A percentile compares a stretch with the other conserved stretches of the same genome.
Conservation (phyloP, 2,329 filamentous ascomycete genomes). For the Fusarium tricinctum region DNA sequence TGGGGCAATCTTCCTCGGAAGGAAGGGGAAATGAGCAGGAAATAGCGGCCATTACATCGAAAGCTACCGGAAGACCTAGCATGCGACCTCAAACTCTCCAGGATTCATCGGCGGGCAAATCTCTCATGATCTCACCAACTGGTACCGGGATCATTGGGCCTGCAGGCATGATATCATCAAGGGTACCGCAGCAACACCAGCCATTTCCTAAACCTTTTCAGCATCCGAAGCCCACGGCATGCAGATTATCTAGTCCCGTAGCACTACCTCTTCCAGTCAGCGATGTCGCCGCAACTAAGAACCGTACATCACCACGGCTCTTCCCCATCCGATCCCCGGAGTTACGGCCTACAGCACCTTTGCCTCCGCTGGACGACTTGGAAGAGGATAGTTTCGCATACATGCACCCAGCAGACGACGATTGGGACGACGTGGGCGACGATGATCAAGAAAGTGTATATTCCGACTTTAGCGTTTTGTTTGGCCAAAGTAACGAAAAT, state of each 20-base stretch:
- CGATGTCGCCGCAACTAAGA: conserved; percentile 47
- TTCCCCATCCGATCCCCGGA: conserved; percentile 56
- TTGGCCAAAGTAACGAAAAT: conserved; percentile 55
- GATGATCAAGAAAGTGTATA: conserved; percentile 67
- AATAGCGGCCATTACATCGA: conserved; percentile 38
- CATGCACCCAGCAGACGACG: conserved; percentile 62
- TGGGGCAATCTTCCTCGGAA: conserved; percentile 50
- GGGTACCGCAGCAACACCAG: conserved; percentile 15
- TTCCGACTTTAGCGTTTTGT: conserved; percentile 67
- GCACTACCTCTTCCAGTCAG: conserved; percentile 50
- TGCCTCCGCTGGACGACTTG: conserved; percentile 51
- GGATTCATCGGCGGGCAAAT: conserved; percentile 40
- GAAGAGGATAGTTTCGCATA: conserved; percentile 65
- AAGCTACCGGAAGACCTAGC: conserved; percentile 36
- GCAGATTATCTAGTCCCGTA: conserved; percentile 49
- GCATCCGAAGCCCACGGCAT: conserved; percentile 42
- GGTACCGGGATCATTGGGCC: conserved; percentile 28
- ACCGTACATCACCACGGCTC: conserved; percentile 51
- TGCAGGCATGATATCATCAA: conserved; percentile 15
- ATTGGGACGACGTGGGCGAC: conserved; percentile 58
- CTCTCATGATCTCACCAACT: conserved; percentile 30
- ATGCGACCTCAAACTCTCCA: conserved; percentile 46
- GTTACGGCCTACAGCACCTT: conserved; percentile 41
- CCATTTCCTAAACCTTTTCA: conserved; percentile 25
- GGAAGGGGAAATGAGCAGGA: conserved; percentile 50